Conservation (phyloP, 2,329 filamentous ascomycete species). For the Neophaeococcomyces aloes region DNA sequence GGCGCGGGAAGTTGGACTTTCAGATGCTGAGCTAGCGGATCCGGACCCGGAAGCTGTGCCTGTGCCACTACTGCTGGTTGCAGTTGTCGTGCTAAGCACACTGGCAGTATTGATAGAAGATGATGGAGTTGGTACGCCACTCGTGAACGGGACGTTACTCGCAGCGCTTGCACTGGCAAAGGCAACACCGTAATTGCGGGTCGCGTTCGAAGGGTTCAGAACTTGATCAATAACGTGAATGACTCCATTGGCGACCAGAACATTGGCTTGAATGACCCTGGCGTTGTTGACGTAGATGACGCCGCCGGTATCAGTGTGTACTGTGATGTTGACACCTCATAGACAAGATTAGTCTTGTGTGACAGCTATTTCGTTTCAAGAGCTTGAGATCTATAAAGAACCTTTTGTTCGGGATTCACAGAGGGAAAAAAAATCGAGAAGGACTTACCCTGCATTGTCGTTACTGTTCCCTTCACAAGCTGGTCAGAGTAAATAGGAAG, state of each 20-base stretch:
- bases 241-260: conserved; percentile 47
- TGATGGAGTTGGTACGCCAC: conserved; percentile 39
- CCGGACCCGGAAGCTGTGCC: too few species aligned
- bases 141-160: conserved; percentile 45
- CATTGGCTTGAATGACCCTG: conserved; percentile 39
- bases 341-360: too few species aligned
- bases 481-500: conserved; percentile 44
- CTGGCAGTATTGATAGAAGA: conserved; percentile 7
- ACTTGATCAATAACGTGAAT: conserved; percentile 51
- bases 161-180: conserved; percentile 41
- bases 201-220: conserved; percentile 44
- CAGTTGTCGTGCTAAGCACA: neutral
- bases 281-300: conserved; percentile 44
- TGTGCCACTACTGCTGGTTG: neutral
- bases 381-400: too few species aligned
- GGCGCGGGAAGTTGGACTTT: conserved; percentile 11
- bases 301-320: conserved; percentile 35
- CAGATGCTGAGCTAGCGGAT: too few species aligned
- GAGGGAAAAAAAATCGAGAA: too few species aligned
- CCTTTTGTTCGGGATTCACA: too few species aligned
- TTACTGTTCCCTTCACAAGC: conserved; percentile 28
- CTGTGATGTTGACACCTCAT: conserved; percentile 40
- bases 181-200: conserved; percentile 45
- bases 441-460: conserved; percentile 38
- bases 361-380: too few species aligned